Evolutionary conservation across 2,329 filamentous ascomycete species (phyloP).

Genomic region (Penicillium brevicompactum): DNA sequence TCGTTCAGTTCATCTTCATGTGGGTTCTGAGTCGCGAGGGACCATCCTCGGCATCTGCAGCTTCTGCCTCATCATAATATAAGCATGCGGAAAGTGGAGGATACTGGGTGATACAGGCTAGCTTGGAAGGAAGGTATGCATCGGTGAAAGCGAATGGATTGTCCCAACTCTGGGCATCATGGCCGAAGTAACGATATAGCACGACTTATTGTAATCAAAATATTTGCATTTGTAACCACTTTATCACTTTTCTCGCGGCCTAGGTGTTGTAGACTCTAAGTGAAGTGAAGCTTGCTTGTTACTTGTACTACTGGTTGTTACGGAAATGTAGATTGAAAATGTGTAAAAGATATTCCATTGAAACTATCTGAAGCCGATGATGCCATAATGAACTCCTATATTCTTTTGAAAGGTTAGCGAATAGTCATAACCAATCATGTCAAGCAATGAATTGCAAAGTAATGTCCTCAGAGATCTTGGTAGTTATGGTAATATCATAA

Average conservation of each 20-base stretch:
- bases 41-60: conserved; percentile 33
- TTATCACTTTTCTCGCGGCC: too few relatives aligned
- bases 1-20: conserved; percentile 94
- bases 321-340: background rate
- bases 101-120: conserved; percentile 15
- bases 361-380: background rate
- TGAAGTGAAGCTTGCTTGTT: background rate
- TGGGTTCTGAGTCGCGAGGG: conserved; percentile 68
- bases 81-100: background rate
- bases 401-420: conserved; percentile 25
- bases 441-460: conserved; percentile 18
- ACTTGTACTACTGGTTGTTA: background rate
- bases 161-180: conserved; percentile 6
- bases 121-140: conserved; percentile 8
- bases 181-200: conserved; percentile 27
- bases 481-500: conserved; percentile 62
- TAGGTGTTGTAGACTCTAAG: background rate
- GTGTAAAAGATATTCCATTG: background rate
- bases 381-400: background rate
- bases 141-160: conserved; percentile 8
- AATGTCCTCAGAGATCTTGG: conserved; percentile 69
- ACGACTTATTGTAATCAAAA: conserved; percentile 32
- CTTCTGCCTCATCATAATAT: conserved; percentile 14
- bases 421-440: conserved; percentile 13
- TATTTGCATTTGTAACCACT: conserved; percentile 10